Evolutionary conservation across 2,329 filamentous ascomycete genomes (phyloP), one percentile per base, ranked within the genome.

Genomic region (Macrophomina pseudophaseolina): DNA sequence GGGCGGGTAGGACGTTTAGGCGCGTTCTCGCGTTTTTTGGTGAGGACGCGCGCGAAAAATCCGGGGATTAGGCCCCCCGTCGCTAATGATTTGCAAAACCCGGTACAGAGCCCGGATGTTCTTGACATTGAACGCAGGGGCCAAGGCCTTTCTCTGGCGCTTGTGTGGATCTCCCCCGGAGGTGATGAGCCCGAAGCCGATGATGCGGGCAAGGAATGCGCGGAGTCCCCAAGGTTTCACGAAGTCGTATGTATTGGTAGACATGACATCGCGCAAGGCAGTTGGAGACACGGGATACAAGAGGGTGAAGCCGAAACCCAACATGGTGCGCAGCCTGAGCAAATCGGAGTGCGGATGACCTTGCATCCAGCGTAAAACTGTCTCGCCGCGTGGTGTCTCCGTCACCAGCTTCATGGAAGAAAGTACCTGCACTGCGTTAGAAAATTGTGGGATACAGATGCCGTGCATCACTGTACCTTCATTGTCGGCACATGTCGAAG

Each of bases 31-130:
- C n/a, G n/a, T n/a, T n/a, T n/a, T n/a, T n/a, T n/a, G n/a, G n/a
- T n/a, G n/a, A n/a, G n/a, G n/a, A n/a, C n/a, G n/a, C n/a, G n/a
- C n/a, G n/a, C n/a, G n/a, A n/a, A n/a, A n/a, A n/a, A n/a, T n/a
- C n/a, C n/a, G n/a, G n/a, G n/a, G n/a, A n/a, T n/a, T n/a, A n/a
- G n/a, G n/a, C n/a, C n/a, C n/a, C n/a, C n/a, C n/a, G n/a, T n/a
- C n/a, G n/a, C n/a, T n/a, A n/a, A n/a, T n/a, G n/a, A n/a, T n/a
- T n/a, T n/a, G n/a, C n/a, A n/a, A n/a, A n/a, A n/a, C n/a, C n/a
- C n/a, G n/a, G 70, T 94, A 93, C 18, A 95, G 80, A 67, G 93
- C 85, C 74, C 94, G 94, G 74, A 94, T 81, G 72, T 94, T 91
- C 32, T 91, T 86, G 73, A 91, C 93, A 8, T 87, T 84, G 76